Evolutionary conservation across 495 filamentous ascomycete genomes (phyloP).

Genomic region (Hypomontagnella monticulosa): DNA sequence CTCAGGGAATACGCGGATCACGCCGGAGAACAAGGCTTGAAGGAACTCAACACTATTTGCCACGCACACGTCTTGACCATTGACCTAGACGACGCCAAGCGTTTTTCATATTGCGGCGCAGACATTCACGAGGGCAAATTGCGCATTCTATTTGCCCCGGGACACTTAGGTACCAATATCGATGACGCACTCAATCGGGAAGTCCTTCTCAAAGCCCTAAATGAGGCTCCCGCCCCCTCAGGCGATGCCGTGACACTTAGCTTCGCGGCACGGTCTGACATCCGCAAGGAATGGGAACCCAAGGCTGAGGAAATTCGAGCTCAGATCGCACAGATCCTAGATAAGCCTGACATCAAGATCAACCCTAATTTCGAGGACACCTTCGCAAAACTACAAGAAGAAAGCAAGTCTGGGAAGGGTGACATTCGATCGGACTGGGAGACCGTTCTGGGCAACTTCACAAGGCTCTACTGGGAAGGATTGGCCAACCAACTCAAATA

Average conservation of each 20-base stretch:
- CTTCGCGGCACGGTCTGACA: slow-evolving; percentile 54
- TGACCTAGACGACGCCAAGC: slow-evolving; percentile 53
- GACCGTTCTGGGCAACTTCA: slow-evolving; percentile 48
- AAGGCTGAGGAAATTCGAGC: slow-evolving; percentile 47
- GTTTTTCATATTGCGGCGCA: slow-evolving; percentile 56
- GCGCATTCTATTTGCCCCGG: slow-evolving; percentile 56
- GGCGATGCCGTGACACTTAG: slow-evolving; percentile 46
- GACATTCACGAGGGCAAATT: slow-evolving; percentile 59
- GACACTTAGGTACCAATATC: slow-evolving; percentile 57
- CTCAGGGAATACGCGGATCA: slow-evolving; percentile 50
- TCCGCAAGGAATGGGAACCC: slow-evolving; percentile 57
- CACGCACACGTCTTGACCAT: slow-evolving; percentile 57
- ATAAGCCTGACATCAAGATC: slow-evolving; percentile 52
- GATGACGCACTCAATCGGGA: slow-evolving; percentile 47
- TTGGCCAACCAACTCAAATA: slow-evolving; percentile 45
- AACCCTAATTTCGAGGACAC: slow-evolving; percentile 58
- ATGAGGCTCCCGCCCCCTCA: slow-evolving; percentile 48
- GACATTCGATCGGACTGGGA: slow-evolving; percentile 56
- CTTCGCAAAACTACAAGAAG: slow-evolving; percentile 57
- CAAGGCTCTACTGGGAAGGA: slow-evolving; percentile 53
- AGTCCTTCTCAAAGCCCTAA: slow-evolving; percentile 54
- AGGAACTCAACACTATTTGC: slow-evolving; percentile 60
- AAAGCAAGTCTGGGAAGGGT: slow-evolving; percentile 37
- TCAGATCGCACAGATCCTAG: slow-evolving; percentile 52
- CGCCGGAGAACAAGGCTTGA: slow-evolving; percentile 49